Conservation (phyloP, 208 protist species). For the Wallacemonas sp. region DNA sequence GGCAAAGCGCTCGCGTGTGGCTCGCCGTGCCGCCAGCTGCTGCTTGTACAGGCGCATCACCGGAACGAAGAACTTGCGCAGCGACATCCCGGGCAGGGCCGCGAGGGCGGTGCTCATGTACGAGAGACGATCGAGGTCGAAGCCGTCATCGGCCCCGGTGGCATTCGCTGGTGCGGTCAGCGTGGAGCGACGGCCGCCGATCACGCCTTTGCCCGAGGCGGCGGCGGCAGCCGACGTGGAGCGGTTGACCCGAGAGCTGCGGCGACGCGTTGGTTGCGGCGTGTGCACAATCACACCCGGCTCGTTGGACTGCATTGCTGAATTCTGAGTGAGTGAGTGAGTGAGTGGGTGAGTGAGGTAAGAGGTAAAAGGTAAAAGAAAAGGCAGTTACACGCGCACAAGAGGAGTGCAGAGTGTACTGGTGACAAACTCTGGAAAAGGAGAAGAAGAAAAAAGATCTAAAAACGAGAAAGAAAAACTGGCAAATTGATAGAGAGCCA, state of each 20-base stretch:
- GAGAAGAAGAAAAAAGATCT: slow-evolving; percentile 11
- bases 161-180: background rate
- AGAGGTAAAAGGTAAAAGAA: no score
- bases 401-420: slow-evolving; percentile 15
- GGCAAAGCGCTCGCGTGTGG: slow-evolving; percentile 35
- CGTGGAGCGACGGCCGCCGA: background rate
- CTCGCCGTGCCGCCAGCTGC: slow-evolving; percentile 38
- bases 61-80: slow-evolving; percentile 73
- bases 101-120: slow-evolving; percentile 84
- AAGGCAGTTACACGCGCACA: background rate
- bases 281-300: slow-evolving; percentile 22
- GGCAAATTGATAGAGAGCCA: no score
- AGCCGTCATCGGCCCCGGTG: slow-evolving; percentile 10
- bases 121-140: slow-evolving; percentile 68
- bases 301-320: background rate
- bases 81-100: slow-evolving; percentile 58
- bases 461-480: background rate
- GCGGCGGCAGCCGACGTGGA: background rate
- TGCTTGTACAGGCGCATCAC: slow-evolving; percentile 62
- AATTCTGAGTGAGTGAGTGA: no score
- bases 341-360: no score
- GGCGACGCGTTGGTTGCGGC: background rate
- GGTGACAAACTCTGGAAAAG: slow-evolving; percentile 2
- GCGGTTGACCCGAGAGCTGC: background rate
- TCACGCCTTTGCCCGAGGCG: background rate